These are phyloP conservation scores for Mycena latifolia DNA, from an alignment of 768 basidiomycete genomes.

Conservation along the genomic window DNA sequence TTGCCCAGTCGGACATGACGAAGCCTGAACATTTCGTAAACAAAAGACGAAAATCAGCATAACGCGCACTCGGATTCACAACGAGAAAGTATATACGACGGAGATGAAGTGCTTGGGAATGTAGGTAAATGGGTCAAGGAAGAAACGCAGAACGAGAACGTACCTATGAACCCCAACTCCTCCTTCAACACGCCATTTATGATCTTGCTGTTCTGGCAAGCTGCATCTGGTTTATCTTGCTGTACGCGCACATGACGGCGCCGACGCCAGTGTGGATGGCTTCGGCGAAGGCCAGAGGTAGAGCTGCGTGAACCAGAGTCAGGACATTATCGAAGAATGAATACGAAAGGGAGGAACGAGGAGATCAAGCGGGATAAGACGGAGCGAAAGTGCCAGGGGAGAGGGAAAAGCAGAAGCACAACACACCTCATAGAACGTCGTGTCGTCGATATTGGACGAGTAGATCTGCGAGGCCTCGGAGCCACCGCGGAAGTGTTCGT, in stretches of 20 bases:
- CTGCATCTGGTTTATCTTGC: constrained; percentile 32
- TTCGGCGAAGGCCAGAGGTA: constrained; percentile 17
- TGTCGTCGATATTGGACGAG: constrained; percentile 55
- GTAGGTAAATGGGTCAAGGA: too few relatives aligned
- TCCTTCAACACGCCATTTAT: constrained; percentile 60
- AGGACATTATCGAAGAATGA: too few relatives aligned
- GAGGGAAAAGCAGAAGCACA: too few relatives aligned
- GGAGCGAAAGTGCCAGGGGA: too few relatives aligned
- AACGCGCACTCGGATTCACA: too few relatives aligned
- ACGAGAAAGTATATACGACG: too few relatives aligned
- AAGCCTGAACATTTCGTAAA: constrained; percentile 14
- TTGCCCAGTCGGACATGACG: constrained; percentile 59
- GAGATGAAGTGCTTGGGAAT: too few relatives aligned
- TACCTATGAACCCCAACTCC: constrained; percentile 62
- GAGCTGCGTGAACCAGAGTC: too few relatives aligned
- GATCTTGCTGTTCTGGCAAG: constrained; percentile 55
- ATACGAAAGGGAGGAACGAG: too few relatives aligned
- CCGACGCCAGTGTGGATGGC: constrained; percentile 48
- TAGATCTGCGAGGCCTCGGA: constrained; percentile 23
- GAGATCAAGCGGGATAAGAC: background rate
- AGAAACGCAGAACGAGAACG: background rate
- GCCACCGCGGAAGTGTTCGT: constrained; percentile 38
- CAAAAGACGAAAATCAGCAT: too few relatives aligned
- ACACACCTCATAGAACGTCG: constrained; percentile 49
- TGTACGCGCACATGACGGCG: constrained; percentile 34